Conservation (phyloP, 768 basidiomycete species). For the Tulasnella sp. region DNA sequence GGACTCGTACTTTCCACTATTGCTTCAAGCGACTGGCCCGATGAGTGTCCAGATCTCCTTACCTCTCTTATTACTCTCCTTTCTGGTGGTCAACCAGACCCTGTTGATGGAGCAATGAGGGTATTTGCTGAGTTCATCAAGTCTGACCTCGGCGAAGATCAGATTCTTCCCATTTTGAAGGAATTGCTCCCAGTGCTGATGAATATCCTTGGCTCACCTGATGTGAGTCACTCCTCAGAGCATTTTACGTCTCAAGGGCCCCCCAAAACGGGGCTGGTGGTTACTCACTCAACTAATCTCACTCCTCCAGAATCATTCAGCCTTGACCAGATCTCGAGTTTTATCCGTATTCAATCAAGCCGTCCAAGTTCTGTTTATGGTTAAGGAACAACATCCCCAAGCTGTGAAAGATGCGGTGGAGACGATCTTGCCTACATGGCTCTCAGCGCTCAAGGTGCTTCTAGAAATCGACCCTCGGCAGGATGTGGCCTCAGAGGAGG, state of each 20-base stretch:
- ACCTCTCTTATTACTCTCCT: slow-evolving; percentile 60
- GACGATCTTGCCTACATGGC: slow-evolving; percentile 76
- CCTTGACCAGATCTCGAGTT: slow-evolving; percentile 71
- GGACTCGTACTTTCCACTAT: slow-evolving; percentile 80
- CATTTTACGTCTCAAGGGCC: not conserved
- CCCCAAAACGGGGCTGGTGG: not conserved
- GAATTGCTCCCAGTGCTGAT: slow-evolving; percentile 79
- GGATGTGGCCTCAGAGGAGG: slow-evolving; percentile 44
- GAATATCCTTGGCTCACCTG: slow-evolving; percentile 57
- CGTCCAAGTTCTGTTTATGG: slow-evolving; percentile 80
- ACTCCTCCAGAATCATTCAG: slow-evolving; percentile 45
- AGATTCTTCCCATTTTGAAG: slow-evolving; percentile 81
- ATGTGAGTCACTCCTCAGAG: slow-evolving; percentile 34
- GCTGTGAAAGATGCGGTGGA: slow-evolving; percentile 72
- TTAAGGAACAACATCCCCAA: slow-evolving; percentile 83
- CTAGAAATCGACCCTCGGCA: slow-evolving; percentile 47
- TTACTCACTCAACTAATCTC: not conserved
- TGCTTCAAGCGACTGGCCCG: slow-evolving; percentile 90
- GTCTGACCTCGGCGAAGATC: slow-evolving; percentile 86
- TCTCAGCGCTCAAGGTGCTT: slow-evolving; percentile 76
- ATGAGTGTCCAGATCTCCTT: slow-evolving; percentile 87
- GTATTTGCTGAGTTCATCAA: slow-evolving; percentile 91
- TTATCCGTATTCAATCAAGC: slow-evolving; percentile 86
- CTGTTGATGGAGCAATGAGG: slow-evolving; percentile 93
- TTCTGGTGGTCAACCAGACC: slow-evolving; percentile 52